Evolutionary conservation across 2,329 filamentous ascomycete species (phyloP).

Genomic region (Aureobasidium sp.): DNA sequence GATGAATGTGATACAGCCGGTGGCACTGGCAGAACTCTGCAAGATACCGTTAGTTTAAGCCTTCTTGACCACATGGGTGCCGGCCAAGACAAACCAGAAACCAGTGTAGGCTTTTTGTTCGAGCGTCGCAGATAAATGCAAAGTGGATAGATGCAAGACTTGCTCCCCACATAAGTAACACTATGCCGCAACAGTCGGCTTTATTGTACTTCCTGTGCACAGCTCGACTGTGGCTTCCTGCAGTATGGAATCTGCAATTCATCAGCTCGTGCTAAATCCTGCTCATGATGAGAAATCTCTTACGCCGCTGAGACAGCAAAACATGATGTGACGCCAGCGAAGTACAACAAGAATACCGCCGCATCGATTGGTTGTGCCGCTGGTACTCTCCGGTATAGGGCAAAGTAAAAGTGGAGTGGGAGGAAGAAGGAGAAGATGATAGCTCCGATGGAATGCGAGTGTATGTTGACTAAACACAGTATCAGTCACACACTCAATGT

Average conservation of each 20-base stretch:
- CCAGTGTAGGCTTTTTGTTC: constrained; percentile 12
- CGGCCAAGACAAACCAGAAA: neutral
- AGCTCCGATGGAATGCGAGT: constrained; percentile 15
- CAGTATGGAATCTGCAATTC: constrained; percentile 10
- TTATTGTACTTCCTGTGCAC: constrained; percentile 12
- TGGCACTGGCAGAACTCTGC: constrained; percentile 9
- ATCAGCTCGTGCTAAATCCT: neutral
- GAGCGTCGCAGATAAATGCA: constrained; percentile 13
- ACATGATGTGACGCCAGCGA: constrained; percentile 14
- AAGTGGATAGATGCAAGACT: constrained; percentile 16
- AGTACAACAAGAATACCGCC: constrained; percentile 15
- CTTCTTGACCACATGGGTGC: neutral
- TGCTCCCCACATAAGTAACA: constrained; percentile 17
- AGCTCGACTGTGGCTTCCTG: constrained; percentile 12
- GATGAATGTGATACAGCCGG: constrained; percentile 14
- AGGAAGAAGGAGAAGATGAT: constrained; percentile 11
- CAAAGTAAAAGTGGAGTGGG: constrained; percentile 14
- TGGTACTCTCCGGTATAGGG: neutral
- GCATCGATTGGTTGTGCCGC: constrained; percentile 11
- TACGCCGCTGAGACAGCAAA: constrained; percentile 14
- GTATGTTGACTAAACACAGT: constrained; percentile 14
- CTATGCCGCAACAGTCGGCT: constrained; percentile 15
- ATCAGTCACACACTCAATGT: neutral
- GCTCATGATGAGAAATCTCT: neutral
- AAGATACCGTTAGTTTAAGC: neutral